Evolutionary conservation across 495 filamentous ascomycete genomes (phyloP).

Genomic region (Pyronema omphalodes): DNA sequence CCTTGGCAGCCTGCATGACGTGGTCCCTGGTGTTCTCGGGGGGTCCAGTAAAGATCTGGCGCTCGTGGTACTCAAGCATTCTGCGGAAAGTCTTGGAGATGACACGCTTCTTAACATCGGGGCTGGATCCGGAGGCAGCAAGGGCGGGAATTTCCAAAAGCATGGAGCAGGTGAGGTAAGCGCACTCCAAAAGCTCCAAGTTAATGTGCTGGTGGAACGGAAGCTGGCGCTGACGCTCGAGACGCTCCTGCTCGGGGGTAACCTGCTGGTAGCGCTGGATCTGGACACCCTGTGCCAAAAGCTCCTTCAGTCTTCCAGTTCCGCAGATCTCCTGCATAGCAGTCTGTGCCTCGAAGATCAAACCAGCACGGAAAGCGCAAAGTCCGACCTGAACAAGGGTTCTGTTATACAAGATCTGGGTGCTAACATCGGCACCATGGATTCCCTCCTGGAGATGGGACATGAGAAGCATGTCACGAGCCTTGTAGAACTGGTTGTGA

Average conservation of each 20-base stretch:
- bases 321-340: constrained; percentile 96
- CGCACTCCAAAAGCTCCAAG: constrained; percentile 90
- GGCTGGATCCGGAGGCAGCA: constrained; percentile 86
- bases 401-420: constrained; percentile 96
- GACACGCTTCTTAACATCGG: constrained; percentile 89
- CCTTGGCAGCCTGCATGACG: constrained; percentile 96
- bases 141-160: constrained; percentile 93
- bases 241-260: constrained; percentile 87
- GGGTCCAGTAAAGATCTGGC: constrained; percentile 95
- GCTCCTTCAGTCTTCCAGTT: constrained; percentile 89
- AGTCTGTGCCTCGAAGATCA: constrained; percentile 93
- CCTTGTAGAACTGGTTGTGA: constrained; percentile 91
- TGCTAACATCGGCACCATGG: constrained; percentile 81
- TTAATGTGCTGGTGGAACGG: constrained; percentile 99
- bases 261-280: constrained; percentile 91
- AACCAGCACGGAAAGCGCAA: constrained; percentile 89
- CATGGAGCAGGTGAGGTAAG: constrained; percentile 98
- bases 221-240: constrained; percentile 88
- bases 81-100: constrained; percentile 99
- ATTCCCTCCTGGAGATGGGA: constrained; percentile 98
- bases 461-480: constrained; percentile 98
- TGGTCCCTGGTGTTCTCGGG: constrained; percentile 97
- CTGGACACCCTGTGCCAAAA: constrained; percentile 93
- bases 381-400: constrained; percentile 95
- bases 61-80: constrained; percentile 97